Evolutionary conservation across 1,284 basidiomycete species (phyloP), one percentile per base, ranked within the genome.

Genomic region (Ceratobasidium sp.): DNA sequence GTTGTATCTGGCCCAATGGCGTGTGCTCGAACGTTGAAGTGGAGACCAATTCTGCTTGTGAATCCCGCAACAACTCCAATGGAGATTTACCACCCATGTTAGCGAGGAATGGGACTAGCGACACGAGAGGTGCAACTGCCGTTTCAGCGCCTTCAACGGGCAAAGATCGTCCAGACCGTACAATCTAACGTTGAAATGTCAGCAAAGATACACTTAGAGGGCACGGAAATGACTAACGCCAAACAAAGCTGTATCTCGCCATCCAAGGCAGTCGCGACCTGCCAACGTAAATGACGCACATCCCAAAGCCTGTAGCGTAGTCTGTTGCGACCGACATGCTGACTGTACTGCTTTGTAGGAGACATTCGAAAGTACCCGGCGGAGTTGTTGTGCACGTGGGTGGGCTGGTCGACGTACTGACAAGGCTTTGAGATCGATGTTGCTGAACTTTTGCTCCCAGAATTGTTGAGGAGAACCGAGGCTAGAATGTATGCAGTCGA

Each of bases 131-230:
- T 64, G 79, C 84, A 50, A 84, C 79, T 1, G 84, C 84, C 33
- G 77, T 78, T 74, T 85, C 84, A 60, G 85, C 80, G 50, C 81
- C 77, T 29, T 85, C 84, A 1, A 86, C 79, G 27, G 85, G 83
- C 45, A 86, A 78, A 15, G 87, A 79, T 11, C 87, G 81, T 9
- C 87, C 87, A 41, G 87, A 85, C 29, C 86, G 85, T 57, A 88
- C 84, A 27, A 85, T 82, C 87, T 88, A 62, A 60, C 36, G 4
- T 24, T 19, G 44, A 62, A 64, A 48, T 15, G 45, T 56, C 6
- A 59, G 27, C 41, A 14, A 27, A 11, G 15, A 17, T 17, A 19
- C 29, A 45, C 24, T 24, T 22, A 36, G 19, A 22, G n/a, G 36
- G n/a, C 22, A 48, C n/a, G 51, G 41, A 11, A 73, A n/a, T 72